Base-by-base conservation (phyloP, 176 grass and related monocot genomes). In the Oryza officinalis region DNA sequence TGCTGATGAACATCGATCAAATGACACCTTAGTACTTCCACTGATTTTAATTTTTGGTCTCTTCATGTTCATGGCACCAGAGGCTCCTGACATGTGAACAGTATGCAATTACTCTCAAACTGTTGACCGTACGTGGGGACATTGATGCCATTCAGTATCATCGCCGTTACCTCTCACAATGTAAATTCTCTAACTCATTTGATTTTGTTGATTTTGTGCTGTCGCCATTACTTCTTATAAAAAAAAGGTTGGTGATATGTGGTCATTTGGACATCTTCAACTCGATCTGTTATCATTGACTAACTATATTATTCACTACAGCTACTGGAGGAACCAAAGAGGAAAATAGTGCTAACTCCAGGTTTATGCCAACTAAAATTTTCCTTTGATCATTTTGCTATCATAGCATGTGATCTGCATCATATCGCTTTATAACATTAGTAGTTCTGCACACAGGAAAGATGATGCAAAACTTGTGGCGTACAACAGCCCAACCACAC, bases 51-150 rank as follows among this genome's bases (percentile, higher is more conserved):
- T 11, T 43, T 0, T 77, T 81, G 6, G 2, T 14, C 27, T 72
- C 38, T 91, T 70, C 27, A n/a, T 87, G 65, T 88, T 70, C n/a
- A 17, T 83, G 65, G 18, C n/a, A 37, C 41, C 93, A 98, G 96
- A 95, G 96, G 85, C 91, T 95, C 77, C 75, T 92, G 74, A 80
- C 91, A 81, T 93, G 93, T n/a, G 87, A 98, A 69, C 89, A 98
- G 80, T 92, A 91, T n/a, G 85, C 87, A 2, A 40, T 85, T 84
- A 65, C 78, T 10, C 76, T 93, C 10, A 63, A 92, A 13, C 49
- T 95, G 27, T 59, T 84, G 38, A 77, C 59, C 25, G n/a, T 93
- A 66, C 78, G 86, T 69, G 67, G 73, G 30, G 85, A 69, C 66
- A 75, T 86, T 28, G 87, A 69, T 63, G 80, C 90, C 27, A 31